Percentiles rank a stretch among this genome's conserved stretches.
These are phyloP conservation scores for Aegilops longissima DNA, from an alignment of 176 grass and related monocot species.

Conservation along the genomic window DNA sequence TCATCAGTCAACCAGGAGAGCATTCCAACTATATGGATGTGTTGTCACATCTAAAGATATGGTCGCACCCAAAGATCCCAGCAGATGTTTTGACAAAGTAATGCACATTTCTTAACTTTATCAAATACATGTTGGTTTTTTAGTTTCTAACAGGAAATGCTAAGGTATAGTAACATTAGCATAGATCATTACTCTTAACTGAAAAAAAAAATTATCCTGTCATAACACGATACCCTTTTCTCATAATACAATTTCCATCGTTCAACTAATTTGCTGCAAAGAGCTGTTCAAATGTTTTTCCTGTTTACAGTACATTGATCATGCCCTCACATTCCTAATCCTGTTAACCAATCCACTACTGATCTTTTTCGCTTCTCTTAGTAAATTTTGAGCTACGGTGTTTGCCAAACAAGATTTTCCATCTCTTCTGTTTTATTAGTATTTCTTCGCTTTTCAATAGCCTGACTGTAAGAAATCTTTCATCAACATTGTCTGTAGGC, in stretches of 20 bases:
- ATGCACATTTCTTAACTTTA: constrained; percentile 8
- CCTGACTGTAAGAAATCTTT: constrained; percentile 12
- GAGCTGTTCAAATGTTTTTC: not conserved
- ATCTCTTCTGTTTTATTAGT: not conserved
- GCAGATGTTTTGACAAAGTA: constrained; percentile 79
- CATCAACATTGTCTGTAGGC: constrained; percentile 44
- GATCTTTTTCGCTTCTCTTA: not conserved
- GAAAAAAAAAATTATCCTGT: not conserved
- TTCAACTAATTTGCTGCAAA: constrained; percentile 4
- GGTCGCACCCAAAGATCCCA: constrained; percentile 82
- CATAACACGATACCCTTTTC: not conserved
- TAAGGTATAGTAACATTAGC: not conserved
- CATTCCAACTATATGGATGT: constrained; percentile 90
- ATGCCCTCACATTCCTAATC: not conserved
- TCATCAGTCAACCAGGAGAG: constrained; percentile 64
- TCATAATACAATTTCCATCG: constrained; percentile 5
- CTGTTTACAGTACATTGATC: not conserved
- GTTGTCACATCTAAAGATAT: constrained; percentile 76
- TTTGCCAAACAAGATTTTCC: not conserved
- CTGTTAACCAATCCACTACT: not conserved
- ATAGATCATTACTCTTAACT: not conserved
- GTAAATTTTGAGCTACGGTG: not conserved
- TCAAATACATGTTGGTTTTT: not conserved
- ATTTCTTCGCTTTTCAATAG: not conserved
- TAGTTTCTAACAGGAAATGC: not conserved